Base-by-base conservation (phyloP, 73 alveolate genomes). In the Paramecium bursaria region DNA sequence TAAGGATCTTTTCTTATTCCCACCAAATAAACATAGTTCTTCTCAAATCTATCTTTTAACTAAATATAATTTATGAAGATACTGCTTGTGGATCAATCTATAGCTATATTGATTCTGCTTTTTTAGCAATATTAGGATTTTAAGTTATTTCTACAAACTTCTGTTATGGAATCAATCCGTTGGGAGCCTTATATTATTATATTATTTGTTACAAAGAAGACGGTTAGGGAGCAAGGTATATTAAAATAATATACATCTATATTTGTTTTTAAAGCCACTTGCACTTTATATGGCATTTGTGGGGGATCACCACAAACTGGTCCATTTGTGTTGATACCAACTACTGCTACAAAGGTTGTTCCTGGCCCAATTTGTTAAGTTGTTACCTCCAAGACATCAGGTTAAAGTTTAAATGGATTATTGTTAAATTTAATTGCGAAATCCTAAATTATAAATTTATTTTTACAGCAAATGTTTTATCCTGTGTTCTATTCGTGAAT, bases 191-290 rank as follows among this genome's bases (percentile, higher is more conserved):
- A 57, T n/a, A 57, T 57, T 26, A 29, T 23, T 3, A 9, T 6
- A 10, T 30, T 30, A 21, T 48, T 29, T 30, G 60, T 53, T 17
- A 35, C 80, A 33, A 79, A 42, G 17, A 79, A 33, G 17, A 79
- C 89, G 26, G 79, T 50, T 14, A 79, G 73, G 11, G 85, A 53
- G 67, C 73, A 48, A 19, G 89, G 89, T 21, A 79, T 79, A 19
- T 39, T 9, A 30, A 79, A 53, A 15, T 79, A 53, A 50, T 33
- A 79, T 11, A 79, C 85, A 54, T 79, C 89, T 6, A 52, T 21
- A 46, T 79, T 79, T 10, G 89, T 79, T 42, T 79, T 79, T 30
- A 79, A 48, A 35, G 76, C 76, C 3, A 73, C 76, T 44, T 79
- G 46, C 11, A 79, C 77, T 29, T 25, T 53, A 49, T 42, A 79